These are phyloP conservation scores for Hansenula lynferdii DNA, from an alignment of 1,139 yeast species.

Conservation along the genomic window DNA sequence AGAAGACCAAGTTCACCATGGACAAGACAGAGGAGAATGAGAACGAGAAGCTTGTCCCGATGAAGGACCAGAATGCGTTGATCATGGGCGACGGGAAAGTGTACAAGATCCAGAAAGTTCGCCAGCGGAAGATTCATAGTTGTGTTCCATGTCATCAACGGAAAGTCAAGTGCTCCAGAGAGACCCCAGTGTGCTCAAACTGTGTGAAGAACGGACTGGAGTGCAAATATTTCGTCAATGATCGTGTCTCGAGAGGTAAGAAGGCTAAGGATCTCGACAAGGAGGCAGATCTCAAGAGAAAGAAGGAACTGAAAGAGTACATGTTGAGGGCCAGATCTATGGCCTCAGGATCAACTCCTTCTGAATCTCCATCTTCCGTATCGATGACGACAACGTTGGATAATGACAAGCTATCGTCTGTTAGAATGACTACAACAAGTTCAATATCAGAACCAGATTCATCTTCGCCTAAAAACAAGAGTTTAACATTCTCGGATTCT, in stretches of 20 bases:
- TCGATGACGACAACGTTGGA: not conserved
- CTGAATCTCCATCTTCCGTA: not conserved
- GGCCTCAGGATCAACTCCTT: too few relatives aligned
- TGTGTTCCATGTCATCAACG: slow-evolving; percentile 61
- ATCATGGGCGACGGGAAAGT: slow-evolving; percentile 39
- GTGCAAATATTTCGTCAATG: slow-evolving; percentile 54
- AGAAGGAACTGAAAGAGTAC: slow-evolving; percentile 20
- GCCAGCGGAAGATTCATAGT: slow-evolving; percentile 52
- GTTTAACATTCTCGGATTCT: slow-evolving; percentile 19
- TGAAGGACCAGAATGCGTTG: slow-evolving; percentile 30
- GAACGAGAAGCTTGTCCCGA: slow-evolving; percentile 24
- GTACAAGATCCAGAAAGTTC: slow-evolving; percentile 52
- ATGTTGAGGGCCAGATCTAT: slow-evolving; percentile 20
- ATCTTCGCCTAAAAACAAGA: slow-evolving; percentile 14
- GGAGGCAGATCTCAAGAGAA: slow-evolving; percentile 17
- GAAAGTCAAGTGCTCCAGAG: slow-evolving; percentile 55
- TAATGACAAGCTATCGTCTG: not conserved
- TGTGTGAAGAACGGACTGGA: slow-evolving; percentile 33
- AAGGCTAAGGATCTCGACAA: slow-evolving; percentile 20
- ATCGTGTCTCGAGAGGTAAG: slow-evolving; percentile 44
- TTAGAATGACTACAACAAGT: slow-evolving; percentile 1
- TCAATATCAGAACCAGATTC: slow-evolving; percentile 11
- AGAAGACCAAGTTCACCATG: too few relatives aligned
- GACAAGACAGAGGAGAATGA: too few relatives aligned
- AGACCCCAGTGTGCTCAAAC: slow-evolving; percentile 37